phyloP scores from a whole-genome alignment of 305 asterid genomes.

The Solanum hybrid region DNA sequence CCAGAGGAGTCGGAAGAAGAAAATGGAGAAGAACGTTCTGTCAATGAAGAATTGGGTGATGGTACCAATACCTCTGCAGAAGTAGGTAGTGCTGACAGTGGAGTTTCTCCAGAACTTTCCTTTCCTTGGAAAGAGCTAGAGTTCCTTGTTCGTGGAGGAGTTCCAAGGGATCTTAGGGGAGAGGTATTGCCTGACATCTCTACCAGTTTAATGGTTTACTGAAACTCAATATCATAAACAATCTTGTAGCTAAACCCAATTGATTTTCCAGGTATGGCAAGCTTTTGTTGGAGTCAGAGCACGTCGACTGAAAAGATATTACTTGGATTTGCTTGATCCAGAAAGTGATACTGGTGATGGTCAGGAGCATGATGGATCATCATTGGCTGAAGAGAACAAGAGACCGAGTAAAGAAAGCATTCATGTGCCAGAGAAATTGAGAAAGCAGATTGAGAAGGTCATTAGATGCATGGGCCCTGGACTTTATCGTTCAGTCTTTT shows the following conservation, averaged over 20 bases:
- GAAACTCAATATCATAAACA: neutral
- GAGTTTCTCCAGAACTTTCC: slow-evolving; percentile 23
- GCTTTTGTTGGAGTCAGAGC: slow-evolving; percentile 82
- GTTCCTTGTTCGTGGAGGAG: slow-evolving; percentile 87
- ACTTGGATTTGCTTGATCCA: slow-evolving; percentile 56
- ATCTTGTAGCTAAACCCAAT: slow-evolving; percentile 11
- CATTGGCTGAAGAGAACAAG: slow-evolving; percentile 22
- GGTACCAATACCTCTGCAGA: slow-evolving; percentile 24
- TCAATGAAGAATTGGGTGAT: slow-evolving; percentile 28
- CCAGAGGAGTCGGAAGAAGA: slow-evolving; percentile 24
- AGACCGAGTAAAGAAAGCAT: slow-evolving; percentile 23
- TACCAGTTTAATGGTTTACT: slow-evolving; percentile 6
- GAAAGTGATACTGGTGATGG: slow-evolving; percentile 36
- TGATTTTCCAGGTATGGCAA: slow-evolving; percentile 86
- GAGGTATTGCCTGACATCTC: slow-evolving; percentile 45
- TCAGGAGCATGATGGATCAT: slow-evolving; percentile 26
- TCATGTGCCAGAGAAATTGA: slow-evolving; percentile 64
- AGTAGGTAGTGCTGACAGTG: slow-evolving; percentile 22
- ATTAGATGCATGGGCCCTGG: slow-evolving; percentile 96
- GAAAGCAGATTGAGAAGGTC: slow-evolving; percentile 99
- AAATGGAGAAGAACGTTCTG: slow-evolving; percentile 26
- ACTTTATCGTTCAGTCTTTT: slow-evolving; percentile 78
- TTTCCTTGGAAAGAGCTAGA: slow-evolving; percentile 73
- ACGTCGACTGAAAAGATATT: slow-evolving; percentile 71
- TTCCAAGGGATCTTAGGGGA: slow-evolving; percentile 88